A percentile compares a stretch with the other conserved stretches of the same genome.
Conservation (phyloP, 106 monocot genomes). For the Xerophyta viscosa region DNA sequence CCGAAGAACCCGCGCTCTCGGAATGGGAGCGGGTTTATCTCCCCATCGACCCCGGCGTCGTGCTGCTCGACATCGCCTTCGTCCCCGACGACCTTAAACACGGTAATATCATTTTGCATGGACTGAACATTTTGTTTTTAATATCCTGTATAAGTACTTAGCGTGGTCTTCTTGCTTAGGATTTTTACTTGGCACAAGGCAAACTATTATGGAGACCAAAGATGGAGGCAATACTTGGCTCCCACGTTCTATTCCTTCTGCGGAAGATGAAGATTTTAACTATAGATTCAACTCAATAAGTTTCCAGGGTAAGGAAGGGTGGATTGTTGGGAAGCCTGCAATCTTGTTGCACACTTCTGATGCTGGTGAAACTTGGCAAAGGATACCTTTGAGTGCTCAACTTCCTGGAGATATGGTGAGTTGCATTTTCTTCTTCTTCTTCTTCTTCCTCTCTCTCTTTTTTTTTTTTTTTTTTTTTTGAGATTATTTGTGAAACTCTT, state of each 20-base stretch:
- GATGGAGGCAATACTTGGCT: constrained; percentile 85
- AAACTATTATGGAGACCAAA: constrained; percentile 94
- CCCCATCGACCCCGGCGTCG: constrained; percentile 87
- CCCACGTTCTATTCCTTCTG: constrained; percentile 80
- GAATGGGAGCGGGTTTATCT: constrained; percentile 95
- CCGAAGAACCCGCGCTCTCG: constrained; percentile 58
- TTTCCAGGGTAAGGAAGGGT: constrained; percentile 87
- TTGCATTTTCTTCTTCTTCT: no score
- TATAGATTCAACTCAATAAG: constrained; percentile 97
- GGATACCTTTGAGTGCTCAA: constrained; percentile 85
- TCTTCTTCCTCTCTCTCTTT: no score
- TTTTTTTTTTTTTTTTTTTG: no score
- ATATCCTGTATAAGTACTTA: neutral
- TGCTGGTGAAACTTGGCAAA: constrained; percentile 90
- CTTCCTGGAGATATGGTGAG: constrained; percentile 92
- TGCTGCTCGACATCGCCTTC: constrained; percentile 88
- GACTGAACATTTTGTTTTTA: no score
- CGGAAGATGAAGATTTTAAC: constrained; percentile 98
- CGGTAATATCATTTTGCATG: no score
- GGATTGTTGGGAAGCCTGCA: constrained; percentile 96
- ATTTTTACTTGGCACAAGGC: constrained; percentile 90
- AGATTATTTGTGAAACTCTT: no score
- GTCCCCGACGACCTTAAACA: constrained; percentile 79
- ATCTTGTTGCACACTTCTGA: constrained; percentile 86
- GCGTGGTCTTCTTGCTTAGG: constrained; percentile 26